Evolutionary conservation across 1,284 basidiomycete species (phyloP), one percentile per base, ranked within the genome.

Genomic region (Acaromyces ingoldii): DNA sequence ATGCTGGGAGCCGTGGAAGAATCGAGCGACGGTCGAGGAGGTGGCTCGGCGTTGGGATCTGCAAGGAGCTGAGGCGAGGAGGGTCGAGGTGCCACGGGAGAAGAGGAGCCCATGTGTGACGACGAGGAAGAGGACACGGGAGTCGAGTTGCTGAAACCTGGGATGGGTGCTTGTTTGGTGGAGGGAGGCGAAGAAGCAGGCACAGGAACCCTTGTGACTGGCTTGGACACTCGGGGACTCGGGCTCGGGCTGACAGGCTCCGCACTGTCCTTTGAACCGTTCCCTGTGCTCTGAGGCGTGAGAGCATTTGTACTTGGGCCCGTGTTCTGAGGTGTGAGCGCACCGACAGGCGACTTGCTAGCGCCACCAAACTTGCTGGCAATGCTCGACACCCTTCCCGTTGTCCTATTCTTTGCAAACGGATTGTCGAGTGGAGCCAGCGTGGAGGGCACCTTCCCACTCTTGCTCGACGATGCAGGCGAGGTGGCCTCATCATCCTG

Each of bases 351-450:
- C 11, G 44, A 28, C 30, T n/a, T 21, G 30, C 36, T 49, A 2
- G 53, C 30, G 7, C 63, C 65, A 1, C 65, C 65, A 34, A 70
- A 70, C 24, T 36, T 40, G 17, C 48, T 50, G 1, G 67, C 65
- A 10, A 70, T 62, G 41, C 55, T 55, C 4, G 67, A 63, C 2
- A 70, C 65, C 4, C 66, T 31, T 1, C 67, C 67, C 9, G 63
- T 53, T 1, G 65, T 58, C 1, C 58, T 50, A 30, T 70, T 59
- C 21, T 68, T 68, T 2, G 62, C 55, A 46, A 70, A 70, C 1
- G 60, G 59, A 50, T 70, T 58, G 40, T 58, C 21, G 6, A 17
- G 11, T 11, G 19, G 19, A 17, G 26, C 43, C 13, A 13, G 19
- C 10, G 29, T 21, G 9, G 26, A 40, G 19, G 6, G 25, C 17